Conservation (phyloP, 345 rosid genomes). For the Gossypium arboreum region DNA sequence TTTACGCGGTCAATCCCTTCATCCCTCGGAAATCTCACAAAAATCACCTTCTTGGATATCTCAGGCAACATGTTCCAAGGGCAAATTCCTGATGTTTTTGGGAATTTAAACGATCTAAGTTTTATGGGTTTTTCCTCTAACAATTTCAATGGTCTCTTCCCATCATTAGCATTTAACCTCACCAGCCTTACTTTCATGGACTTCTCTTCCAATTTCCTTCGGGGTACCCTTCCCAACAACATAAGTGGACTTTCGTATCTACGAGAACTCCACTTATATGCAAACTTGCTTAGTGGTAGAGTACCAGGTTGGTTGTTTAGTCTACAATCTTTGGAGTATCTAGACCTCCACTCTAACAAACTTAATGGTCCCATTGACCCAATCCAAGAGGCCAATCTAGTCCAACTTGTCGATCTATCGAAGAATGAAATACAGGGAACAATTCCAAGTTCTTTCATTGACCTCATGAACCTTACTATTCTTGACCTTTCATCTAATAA, state of each 20-base stretch:
- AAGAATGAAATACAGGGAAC: too few species aligned
- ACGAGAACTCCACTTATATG: rapidly evolving
- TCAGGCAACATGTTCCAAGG: neutral
- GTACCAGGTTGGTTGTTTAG: too few species aligned
- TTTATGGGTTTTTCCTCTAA: neutral
- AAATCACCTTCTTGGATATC: neutral
- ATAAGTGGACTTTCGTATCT: neutral
- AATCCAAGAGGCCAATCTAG: too few species aligned
- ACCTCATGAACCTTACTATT: too few species aligned
- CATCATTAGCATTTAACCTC: slow-evolving; percentile 2
- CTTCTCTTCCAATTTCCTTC: neutral
- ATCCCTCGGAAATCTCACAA: neutral
- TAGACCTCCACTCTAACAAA: too few species aligned
- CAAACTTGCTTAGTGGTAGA: neutral
- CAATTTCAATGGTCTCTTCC: slow-evolving; percentile 22
- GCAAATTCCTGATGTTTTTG: neutral
- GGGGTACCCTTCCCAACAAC: neutral
- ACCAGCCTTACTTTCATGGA: neutral
- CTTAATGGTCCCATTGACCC: too few species aligned
- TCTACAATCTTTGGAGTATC: too few species aligned
- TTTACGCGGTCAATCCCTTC: neutral
- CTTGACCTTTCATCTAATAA: too few species aligned
- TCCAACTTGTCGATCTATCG: too few species aligned
- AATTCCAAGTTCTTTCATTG: too few species aligned
- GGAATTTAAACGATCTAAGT: neutral